A percentile compares a stretch with the other conserved stretches of the same genome.
Evolutionary conservation across 2,329 filamentous ascomycete species (phyloP).

Genomic region (Sarocladium brachiariae): DNA sequence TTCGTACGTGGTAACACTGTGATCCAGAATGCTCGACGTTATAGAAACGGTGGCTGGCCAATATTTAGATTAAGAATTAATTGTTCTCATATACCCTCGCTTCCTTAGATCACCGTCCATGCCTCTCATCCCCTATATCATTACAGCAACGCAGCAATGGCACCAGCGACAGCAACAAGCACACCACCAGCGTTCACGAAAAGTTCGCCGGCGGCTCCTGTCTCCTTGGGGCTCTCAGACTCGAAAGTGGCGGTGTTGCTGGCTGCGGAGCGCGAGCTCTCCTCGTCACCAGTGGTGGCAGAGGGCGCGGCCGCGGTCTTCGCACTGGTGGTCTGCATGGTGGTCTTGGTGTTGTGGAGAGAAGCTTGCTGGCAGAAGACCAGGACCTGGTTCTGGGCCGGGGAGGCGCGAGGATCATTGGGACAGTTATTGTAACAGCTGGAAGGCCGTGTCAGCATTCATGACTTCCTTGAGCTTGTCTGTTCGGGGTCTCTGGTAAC

Average conservation of each 20-base stretch:
- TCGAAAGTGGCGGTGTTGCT: constrained; percentile 20
- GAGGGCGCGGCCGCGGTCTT: constrained; percentile 15
- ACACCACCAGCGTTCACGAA: constrained; percentile 26
- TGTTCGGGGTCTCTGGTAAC: not conserved
- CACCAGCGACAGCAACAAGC: constrained; percentile 30
- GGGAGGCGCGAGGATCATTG: constrained; percentile 32
- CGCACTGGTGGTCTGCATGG: constrained; percentile 17
- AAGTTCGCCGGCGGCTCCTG: constrained; percentile 21
- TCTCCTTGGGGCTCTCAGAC: constrained; percentile 13
- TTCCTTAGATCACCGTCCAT: not conserved
- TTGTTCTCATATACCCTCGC: not conserved
- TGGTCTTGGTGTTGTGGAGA: constrained; percentile 31
- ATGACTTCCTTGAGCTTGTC: not conserved
- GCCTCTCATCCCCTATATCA: not conserved
- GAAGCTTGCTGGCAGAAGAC: constrained; percentile 40
- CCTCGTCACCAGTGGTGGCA: constrained; percentile 16
- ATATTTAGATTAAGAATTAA: constrained; percentile 1
- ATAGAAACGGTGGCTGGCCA: too few species aligned
- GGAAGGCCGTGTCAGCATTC: constrained; percentile 9
- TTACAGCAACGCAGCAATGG: constrained; percentile 31
- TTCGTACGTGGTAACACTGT: too few species aligned
- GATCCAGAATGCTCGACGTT: too few species aligned
- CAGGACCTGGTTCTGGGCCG: constrained; percentile 30
- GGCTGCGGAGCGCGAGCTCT: constrained; percentile 15
- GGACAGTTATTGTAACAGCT: constrained; percentile 54